These are phyloP conservation scores for Debaryomyces sp. DNA, from an alignment of 1,139 yeast genomes.

Conservation along the genomic window DNA sequence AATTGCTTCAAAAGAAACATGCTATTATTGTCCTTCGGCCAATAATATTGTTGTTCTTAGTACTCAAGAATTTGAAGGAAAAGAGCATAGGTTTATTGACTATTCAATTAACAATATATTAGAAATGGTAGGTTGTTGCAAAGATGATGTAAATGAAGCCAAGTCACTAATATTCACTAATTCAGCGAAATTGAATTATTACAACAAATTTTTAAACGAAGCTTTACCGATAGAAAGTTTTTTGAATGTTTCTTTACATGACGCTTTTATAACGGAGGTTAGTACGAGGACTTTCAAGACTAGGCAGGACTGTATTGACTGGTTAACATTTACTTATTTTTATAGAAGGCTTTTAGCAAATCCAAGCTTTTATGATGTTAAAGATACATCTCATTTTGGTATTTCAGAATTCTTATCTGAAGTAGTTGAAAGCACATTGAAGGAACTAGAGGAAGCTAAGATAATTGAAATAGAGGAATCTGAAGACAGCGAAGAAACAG, in stretches of 20 bases:
- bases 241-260: conserved; percentile 59
- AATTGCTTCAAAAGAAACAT: conserved; percentile 60
- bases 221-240: conserved; percentile 87
- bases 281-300: conserved; percentile 63
- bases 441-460: conserved; percentile 62
- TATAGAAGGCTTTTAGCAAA: conserved; percentile 79
- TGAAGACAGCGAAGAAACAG: conserved; percentile 36
- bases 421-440: conserved; percentile 71
- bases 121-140: conserved; percentile 74
- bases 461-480: conserved; percentile 60
- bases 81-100: conserved; percentile 69
- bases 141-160: conserved; percentile 25
- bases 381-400: conserved; percentile 64
- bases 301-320: conserved; percentile 87
- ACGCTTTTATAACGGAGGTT: conserved; percentile 71
- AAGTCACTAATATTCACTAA: conserved; percentile 62
- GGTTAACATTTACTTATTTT: conserved; percentile 84
- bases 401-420: conserved; percentile 83
- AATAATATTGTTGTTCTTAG: conserved; percentile 65
- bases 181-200: conserved; percentile 59
- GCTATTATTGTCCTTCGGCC: conserved; percentile 54
- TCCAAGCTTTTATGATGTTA: conserved; percentile 86
- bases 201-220: conserved; percentile 69
- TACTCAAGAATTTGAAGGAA: conserved; percentile 73
- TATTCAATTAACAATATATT: conserved; percentile 66